These are phyloP conservation scores for Entomortierella lignicola DNA, from an alignment of 192 early-diverging fungal species.

Conservation along the genomic window DNA sequence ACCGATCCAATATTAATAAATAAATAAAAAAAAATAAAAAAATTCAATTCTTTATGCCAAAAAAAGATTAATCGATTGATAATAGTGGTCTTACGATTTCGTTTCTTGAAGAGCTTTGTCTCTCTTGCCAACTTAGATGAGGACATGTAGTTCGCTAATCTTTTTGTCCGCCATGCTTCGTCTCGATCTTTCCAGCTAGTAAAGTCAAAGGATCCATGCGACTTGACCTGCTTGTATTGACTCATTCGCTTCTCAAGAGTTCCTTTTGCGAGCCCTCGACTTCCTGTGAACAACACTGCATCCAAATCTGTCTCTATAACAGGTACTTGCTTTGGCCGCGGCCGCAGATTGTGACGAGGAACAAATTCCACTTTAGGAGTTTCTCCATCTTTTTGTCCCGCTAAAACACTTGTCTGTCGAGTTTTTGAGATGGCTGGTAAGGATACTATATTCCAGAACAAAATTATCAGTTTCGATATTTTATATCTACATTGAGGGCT, in stretches of 20 bases:
- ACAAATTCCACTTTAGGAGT: constrained; percentile 29
- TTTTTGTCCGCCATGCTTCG: constrained; percentile 41
- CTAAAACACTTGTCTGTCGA: constrained; percentile 14
- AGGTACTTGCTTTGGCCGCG: constrained; percentile 6
- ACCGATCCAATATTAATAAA: no score
- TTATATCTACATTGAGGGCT: background rate
- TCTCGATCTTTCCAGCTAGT: constrained; percentile 47
- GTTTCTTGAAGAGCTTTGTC: constrained; percentile 31
- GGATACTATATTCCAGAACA: constrained; percentile 16
- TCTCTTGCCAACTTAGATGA: constrained; percentile 36
- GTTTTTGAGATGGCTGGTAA: constrained; percentile 45
- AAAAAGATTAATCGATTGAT: background rate
- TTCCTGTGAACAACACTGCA: background rate
- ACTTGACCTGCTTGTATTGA: constrained; percentile 38
- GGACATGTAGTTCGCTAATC: constrained; percentile 39
- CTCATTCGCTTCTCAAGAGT: constrained; percentile 33
- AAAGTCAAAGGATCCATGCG: constrained; percentile 31
- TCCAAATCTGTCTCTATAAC: background rate
- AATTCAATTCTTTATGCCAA: background rate
- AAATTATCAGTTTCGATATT: background rate
- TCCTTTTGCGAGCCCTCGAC: background rate
- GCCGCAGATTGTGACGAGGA: constrained; percentile 36
- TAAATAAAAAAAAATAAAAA: no score
- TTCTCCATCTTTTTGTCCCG: constrained; percentile 26
- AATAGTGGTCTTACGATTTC: constrained; percentile 24